Percentiles rank a stretch among this genome's conserved stretches.
These are phyloP conservation scores for Thermoascus crustaceus DNA, from an alignment of 2,329 filamentous ascomycete species.

Conservation along the genomic window DNA sequence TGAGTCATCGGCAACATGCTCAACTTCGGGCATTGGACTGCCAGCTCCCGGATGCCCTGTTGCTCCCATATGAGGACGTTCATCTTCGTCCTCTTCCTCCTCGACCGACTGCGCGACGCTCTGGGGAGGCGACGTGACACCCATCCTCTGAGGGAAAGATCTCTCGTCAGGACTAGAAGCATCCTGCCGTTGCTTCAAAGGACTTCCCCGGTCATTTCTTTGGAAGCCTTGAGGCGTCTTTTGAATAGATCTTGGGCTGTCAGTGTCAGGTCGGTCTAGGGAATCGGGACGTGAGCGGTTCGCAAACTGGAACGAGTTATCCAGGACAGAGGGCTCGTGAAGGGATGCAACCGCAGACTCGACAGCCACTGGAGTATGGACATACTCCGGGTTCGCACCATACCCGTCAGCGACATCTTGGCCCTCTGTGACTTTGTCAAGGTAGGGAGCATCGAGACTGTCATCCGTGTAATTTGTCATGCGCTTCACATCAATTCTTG, in stretches of 20 bases:
- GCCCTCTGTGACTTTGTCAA: constrained; percentile 54
- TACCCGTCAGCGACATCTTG: constrained; percentile 63
- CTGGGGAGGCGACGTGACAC: constrained; percentile 45
- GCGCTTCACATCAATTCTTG: constrained; percentile 46
- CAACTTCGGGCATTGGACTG: constrained; percentile 70
- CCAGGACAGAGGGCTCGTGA: constrained; percentile 73
- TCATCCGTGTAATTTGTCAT: constrained; percentile 48
- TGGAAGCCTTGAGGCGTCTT: constrained; percentile 15
- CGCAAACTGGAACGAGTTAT: constrained; percentile 45
- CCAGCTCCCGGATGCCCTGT: constrained; percentile 61
- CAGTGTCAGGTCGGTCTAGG: constrained; percentile 30
- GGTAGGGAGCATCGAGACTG: constrained; percentile 45
- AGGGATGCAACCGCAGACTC: constrained; percentile 89
- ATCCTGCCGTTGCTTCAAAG: constrained; percentile 37
- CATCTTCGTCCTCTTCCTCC: constrained; percentile 30
- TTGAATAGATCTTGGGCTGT: constrained; percentile 19
- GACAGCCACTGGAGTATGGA: constrained; percentile 63
- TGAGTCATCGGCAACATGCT: constrained; percentile 51
- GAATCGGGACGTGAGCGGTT: constrained; percentile 40
- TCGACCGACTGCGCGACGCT: constrained; percentile 43
- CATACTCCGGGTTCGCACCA: constrained; percentile 66
- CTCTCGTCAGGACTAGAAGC: constrained; percentile 28
- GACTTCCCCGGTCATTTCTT: constrained; percentile 32
- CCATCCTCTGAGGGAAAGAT: constrained; percentile 32
- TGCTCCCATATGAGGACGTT: constrained; percentile 52